Base-by-base conservation (phyloP, 352 stramenopile species). In the Aphanomyces invadans region DNA sequence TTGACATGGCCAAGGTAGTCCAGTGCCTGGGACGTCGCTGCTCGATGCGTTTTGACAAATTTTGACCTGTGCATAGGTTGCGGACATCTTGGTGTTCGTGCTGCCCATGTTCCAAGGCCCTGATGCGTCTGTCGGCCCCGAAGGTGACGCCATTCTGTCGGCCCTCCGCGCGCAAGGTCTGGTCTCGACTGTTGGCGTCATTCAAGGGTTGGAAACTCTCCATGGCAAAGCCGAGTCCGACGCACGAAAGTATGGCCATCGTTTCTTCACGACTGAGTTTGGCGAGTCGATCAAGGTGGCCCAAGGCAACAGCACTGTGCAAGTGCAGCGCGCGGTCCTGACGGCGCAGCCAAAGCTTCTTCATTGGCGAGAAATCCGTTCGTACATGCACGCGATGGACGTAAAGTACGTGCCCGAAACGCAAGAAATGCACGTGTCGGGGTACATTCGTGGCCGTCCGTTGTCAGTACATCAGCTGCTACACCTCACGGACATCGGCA, bases 401-500 rank as follows among this genome's bases (percentile, higher is more conserved):
- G 19, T 70, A 1, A 11, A 21, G 19, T 65, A 42, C 31, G 26
- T 28, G 4, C 63, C 62, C 21, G 56, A 65, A 17, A 44, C 39
- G 26, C 11, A 29, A 29, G 23, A 70, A 7, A 74, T 98, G 2
- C 74, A 87, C 62, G 71, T 99, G 12, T 95, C 88, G 55, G 97
- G 97, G 61, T 99, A 98, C 78, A 74, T 99, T 62, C 91, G 96
- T 15, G 97, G 94, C 42, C 89, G 88, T 65, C 94, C 96, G 2
- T 78, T 99, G 63, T 90, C 90, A 63, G 90, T 97, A 33, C 97
- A 99, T 74, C 83, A 97, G 61, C 79, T 99, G 12, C 79, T 99
- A 33, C 97, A 99, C 75, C 83, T 99, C 39, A 95, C 94, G 17
- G 93, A 97, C 70, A 78, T 98, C 19, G 97, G 97, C 4, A 98